phyloP scores from a whole-genome alignment of 2,329 filamentous ascomycete species.

The Exophiala mesophila region DNA sequence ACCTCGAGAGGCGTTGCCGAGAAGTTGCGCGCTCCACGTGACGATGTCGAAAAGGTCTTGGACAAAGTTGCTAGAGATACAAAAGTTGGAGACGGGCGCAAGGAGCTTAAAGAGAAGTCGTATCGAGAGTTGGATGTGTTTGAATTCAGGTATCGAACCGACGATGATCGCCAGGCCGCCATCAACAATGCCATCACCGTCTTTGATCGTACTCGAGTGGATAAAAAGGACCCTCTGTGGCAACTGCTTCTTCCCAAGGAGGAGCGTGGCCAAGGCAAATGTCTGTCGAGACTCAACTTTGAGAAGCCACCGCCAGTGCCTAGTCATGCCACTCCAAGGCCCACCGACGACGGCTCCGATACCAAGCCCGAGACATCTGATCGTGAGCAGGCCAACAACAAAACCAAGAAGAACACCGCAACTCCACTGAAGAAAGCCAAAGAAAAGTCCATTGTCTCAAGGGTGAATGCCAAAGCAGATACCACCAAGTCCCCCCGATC shows the following conservation, averaged over 20 bases:
- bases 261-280: constrained; percentile 58
- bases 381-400: constrained; percentile 8
- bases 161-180: constrained; percentile 54
- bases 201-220: constrained; percentile 58
- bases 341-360: constrained; percentile 17
- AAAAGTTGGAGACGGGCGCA: constrained; percentile 41
- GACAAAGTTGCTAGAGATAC: constrained; percentile 51
- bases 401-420: constrained; percentile 11
- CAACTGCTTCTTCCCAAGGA: constrained; percentile 56
- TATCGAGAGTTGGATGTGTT: constrained; percentile 60
- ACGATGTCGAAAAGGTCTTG: constrained; percentile 45
- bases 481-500: constrained; percentile 29
- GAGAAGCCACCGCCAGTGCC: constrained; percentile 20
- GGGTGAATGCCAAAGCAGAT: constrained; percentile 23
- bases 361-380: constrained; percentile 21
- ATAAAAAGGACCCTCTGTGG: constrained; percentile 58
- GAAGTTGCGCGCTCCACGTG: constrained; percentile 44
- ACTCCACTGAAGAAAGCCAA: constrained; percentile 39
- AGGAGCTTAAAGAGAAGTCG: constrained; percentile 52
- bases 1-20: constrained; percentile 44
- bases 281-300: constrained; percentile 55
- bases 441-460: constrained; percentile 9
- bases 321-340: constrained; percentile 13
- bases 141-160: constrained; percentile 54
- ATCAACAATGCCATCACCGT: constrained; percentile 60